These are phyloP conservation scores for Beauveria pseudobassiana DNA, from an alignment of 2,329 filamentous ascomycete species.

Conservation along the genomic window DNA sequence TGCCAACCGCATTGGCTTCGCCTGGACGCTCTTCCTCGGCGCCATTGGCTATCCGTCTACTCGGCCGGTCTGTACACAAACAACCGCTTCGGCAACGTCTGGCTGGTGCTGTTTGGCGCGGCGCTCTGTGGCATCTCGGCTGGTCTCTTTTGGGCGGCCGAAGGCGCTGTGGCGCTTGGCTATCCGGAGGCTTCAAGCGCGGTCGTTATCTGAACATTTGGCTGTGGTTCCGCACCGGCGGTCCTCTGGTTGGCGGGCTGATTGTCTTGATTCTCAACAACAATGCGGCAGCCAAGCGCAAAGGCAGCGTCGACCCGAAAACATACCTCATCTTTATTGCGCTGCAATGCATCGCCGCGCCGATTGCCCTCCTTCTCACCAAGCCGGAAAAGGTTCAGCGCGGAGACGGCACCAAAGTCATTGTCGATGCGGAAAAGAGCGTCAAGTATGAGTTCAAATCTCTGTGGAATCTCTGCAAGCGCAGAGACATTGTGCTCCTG, in stretches of 20 bases:
- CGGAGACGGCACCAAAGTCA: slow-evolving; percentile 19
- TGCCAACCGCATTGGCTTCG: slow-evolving; percentile 40
- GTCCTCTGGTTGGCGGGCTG: slow-evolving; percentile 38
- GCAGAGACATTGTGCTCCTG: slow-evolving; percentile 17
- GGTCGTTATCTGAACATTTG: slow-evolving; percentile 31
- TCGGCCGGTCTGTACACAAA: slow-evolving; percentile 40
- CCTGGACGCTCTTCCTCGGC: slow-evolving; percentile 36
- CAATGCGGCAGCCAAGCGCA: slow-evolving; percentile 15
- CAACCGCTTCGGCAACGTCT: slow-evolving; percentile 42
- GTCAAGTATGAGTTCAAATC: slow-evolving; percentile 18
- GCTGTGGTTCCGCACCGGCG: slow-evolving; percentile 41
- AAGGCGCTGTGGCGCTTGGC: slow-evolving; percentile 41
- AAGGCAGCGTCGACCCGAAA: slow-evolving; percentile 19
- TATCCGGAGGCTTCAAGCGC: slow-evolving; percentile 40
- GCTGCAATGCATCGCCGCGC: slow-evolving; percentile 20
- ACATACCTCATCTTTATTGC: slow-evolving; percentile 24
- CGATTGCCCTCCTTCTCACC: slow-evolving; percentile 21
- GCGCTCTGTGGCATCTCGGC: slow-evolving; percentile 40
- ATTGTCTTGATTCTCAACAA: slow-evolving; percentile 38
- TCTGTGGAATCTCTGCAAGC: slow-evolving; percentile 15
- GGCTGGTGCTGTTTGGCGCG: slow-evolving; percentile 43
- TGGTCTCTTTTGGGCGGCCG: slow-evolving; percentile 43
- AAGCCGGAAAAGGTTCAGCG: slow-evolving; percentile 22
- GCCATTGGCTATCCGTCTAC: slow-evolving; percentile 41
- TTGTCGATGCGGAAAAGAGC: slow-evolving; percentile 16